These are phyloP conservation scores for Daldinia sp. DNA, from an alignment of 2,329 filamentous ascomycete genomes.

Conservation along the genomic window DNA sequence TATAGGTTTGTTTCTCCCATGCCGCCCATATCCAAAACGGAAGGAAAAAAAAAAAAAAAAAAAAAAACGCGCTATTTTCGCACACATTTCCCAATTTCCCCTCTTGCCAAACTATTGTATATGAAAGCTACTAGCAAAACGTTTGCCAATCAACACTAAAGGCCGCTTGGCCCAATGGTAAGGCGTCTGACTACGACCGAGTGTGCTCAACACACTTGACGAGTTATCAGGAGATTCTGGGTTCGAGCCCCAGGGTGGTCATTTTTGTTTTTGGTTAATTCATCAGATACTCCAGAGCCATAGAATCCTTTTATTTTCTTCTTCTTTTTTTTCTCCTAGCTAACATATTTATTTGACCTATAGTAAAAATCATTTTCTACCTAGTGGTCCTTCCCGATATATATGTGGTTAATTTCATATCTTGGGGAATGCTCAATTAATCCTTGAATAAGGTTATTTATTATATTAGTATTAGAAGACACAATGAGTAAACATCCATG, in stretches of 20 bases:
- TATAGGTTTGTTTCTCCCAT: not conserved
- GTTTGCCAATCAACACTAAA: conserved; percentile 3
- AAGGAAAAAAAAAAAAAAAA: no score
- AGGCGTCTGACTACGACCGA: conserved; percentile 39
- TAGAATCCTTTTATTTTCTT: no score
- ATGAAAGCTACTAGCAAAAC: not conserved
- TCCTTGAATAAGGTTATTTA: no score
- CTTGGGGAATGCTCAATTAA: no score
- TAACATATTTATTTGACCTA: no score
- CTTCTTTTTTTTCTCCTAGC: not conserved
- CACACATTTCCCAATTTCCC: not conserved
- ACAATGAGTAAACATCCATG: no score
- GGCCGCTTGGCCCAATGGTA: conserved; percentile 38
- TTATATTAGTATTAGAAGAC: no score
- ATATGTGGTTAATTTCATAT: no score
- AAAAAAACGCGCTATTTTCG: not conserved
- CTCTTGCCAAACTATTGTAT: not conserved
- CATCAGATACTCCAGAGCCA: no score
- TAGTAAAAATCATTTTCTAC: no score
- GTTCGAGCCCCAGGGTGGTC: conserved; percentile 36
- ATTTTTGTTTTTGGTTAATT: conserved; percentile 11
- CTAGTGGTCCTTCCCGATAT: no score
- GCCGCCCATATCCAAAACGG: no score
- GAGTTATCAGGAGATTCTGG: conserved; percentile 36
- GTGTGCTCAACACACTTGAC: conserved; percentile 8